Evolutionary conservation across 495 filamentous ascomycete species (phyloP).

Genomic region (Pseudoneurospora amorphoporcata): DNA sequence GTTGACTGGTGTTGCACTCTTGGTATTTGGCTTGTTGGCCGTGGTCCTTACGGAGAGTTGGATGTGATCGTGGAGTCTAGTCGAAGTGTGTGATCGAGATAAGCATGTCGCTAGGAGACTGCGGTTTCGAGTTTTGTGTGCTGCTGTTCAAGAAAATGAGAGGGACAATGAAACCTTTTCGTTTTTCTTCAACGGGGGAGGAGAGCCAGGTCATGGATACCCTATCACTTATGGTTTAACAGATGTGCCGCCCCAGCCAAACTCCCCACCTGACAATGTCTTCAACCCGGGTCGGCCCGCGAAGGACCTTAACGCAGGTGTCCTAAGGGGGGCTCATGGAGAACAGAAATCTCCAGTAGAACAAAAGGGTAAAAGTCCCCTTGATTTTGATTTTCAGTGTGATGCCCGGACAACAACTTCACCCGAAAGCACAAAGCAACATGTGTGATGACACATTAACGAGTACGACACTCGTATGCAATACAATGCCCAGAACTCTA

Average conservation of each 20-base stretch:
- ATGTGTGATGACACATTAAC: not conserved
- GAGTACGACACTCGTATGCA: not conserved
- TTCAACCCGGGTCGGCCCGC: too few relatives aligned
- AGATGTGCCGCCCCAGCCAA: too few relatives aligned
- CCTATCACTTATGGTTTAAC: not conserved
- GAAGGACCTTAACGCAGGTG: too few relatives aligned
- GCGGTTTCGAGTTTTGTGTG: not conserved
- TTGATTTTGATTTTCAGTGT: too few relatives aligned
- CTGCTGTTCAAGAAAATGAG: not conserved
- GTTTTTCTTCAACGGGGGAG: not conserved
- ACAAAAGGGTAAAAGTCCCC: too few relatives aligned
- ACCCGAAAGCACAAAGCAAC: not conserved
- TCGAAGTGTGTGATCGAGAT: not conserved
- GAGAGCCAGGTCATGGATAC: not conserved
- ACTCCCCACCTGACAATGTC: too few relatives aligned
- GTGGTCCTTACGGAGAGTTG: not conserved
- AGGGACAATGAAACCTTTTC: not conserved
- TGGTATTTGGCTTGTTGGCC: not conserved
- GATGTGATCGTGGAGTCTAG: not conserved
- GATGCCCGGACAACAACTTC: not conserved
- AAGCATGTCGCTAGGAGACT: not conserved
- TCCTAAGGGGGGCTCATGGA: too few relatives aligned
- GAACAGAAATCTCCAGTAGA: too few relatives aligned
- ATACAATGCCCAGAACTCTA: not conserved
- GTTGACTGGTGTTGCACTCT: not conserved